Conservation (phyloP, 2,329 filamentous ascomycete genomes). For the Aspergillus pseudoterreus region DNA sequence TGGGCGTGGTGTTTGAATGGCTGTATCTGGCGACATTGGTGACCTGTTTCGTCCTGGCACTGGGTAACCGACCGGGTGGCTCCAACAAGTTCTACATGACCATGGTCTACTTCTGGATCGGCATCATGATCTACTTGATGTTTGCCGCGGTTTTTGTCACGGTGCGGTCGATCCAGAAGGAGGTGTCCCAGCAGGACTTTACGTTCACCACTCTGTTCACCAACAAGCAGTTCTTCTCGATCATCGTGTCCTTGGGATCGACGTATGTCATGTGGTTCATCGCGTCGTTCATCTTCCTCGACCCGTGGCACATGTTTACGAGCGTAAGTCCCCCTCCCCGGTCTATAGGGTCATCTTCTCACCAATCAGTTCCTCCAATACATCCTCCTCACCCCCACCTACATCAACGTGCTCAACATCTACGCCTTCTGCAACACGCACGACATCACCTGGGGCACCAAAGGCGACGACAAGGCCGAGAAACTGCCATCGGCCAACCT, state of each 20-base stretch:
- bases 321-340: constrained; percentile 39
- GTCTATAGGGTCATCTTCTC: background rate
- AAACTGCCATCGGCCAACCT: constrained; percentile 83
- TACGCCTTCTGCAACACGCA: constrained; percentile 99
- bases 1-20: constrained; percentile 93
- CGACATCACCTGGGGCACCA: constrained; percentile 97
- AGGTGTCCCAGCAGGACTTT: constrained; percentile 64
- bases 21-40: constrained; percentile 87
- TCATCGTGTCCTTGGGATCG: constrained; percentile 87
- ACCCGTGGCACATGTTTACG: constrained; percentile 99
- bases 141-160: constrained; percentile 96
- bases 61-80: constrained; percentile 92
- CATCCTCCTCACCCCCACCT: constrained; percentile 88
- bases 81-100: constrained; percentile 91
- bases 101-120: constrained; percentile 97
- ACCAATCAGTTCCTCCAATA: constrained; percentile 73
- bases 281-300: constrained; percentile 88
- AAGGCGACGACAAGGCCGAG: constrained; percentile 93
- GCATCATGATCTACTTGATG: constrained; percentile 91
- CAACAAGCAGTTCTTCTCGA: constrained; percentile 85
- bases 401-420: constrained; percentile 97
- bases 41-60: constrained; percentile 88
- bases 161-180: constrained; percentile 73
- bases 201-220: constrained; percentile 70
- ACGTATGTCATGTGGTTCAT: constrained; percentile 93